Conservation (phyloP, 1,284 basidiomycete species). For the Sanguinoderma infundibulare region DNA sequence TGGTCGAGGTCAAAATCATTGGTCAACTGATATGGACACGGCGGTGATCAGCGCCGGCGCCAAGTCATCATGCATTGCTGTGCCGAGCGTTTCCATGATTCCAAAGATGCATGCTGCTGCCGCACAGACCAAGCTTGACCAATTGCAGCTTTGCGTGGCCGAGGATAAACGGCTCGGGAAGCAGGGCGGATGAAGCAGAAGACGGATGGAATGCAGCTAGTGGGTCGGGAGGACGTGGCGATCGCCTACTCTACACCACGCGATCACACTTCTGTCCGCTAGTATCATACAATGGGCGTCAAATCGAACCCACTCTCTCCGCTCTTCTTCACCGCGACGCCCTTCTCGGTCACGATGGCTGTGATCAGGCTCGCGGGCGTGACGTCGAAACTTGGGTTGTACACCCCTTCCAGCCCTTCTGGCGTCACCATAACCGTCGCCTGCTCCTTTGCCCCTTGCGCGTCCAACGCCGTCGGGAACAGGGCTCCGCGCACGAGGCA, state of each 20-base stretch:
- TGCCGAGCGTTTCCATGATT: neutral
- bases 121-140: neutral
- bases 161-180: no score
- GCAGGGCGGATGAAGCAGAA: neutral
- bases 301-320: slow-evolving; percentile 61
- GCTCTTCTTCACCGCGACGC: slow-evolving; percentile 70
- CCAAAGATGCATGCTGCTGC: neutral
- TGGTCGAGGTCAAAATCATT: neutral
- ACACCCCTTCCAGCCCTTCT: slow-evolving; percentile 66
- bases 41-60: neutral
- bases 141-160: no score
- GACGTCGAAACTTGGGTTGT: slow-evolving; percentile 94
- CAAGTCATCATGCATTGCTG: neutral
- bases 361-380: slow-evolving; percentile 85
- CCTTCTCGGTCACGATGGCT: slow-evolving; percentile 90
- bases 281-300: slow-evolving; percentile 48
- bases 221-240: neutral
- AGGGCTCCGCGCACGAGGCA: slow-evolving; percentile 83
- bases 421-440: slow-evolving; percentile 79
- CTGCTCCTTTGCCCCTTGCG: slow-evolving; percentile 53
- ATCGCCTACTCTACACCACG: neutral
- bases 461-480: slow-evolving; percentile 51
- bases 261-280: neutral
- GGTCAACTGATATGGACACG: neutral
- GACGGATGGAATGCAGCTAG: neutral